These are phyloP conservation scores for Linum trigynum DNA, from an alignment of 345 rosid species.

Conservation along the genomic window DNA sequence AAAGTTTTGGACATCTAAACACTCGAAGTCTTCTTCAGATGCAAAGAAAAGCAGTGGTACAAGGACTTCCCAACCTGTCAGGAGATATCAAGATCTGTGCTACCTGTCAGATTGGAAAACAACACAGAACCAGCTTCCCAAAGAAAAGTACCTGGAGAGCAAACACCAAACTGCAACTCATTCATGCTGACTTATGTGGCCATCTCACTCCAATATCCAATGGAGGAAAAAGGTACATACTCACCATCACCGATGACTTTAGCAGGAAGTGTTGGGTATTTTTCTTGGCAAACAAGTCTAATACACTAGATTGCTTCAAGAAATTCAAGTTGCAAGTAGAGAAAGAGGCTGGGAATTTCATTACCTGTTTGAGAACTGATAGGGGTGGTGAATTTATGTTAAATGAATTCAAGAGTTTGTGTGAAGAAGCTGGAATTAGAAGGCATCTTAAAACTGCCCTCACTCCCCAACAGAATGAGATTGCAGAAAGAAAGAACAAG, in stretches of 20 bases:
- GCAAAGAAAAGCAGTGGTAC: too few relatives aligned
- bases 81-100: too few relatives aligned
- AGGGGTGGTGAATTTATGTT: conserved; percentile 5
- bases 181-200: not conserved
- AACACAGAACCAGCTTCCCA: too few relatives aligned
- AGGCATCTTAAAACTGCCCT: not conserved
- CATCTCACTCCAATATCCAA: not conserved
- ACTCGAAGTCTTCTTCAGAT: too few relatives aligned
- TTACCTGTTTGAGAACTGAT: not conserved
- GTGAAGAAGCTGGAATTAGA: not conserved
- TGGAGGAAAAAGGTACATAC: not conserved
- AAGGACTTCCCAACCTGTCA: too few relatives aligned
- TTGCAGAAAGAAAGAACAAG: not conserved
- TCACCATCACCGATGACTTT: not conserved
- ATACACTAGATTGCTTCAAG: not conserved
- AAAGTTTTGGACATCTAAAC: too few relatives aligned
- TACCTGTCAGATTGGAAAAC: too few relatives aligned
- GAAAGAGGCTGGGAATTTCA: not conserved
- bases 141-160: too few relatives aligned
- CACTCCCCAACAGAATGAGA: not conserved
- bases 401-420: not conserved
- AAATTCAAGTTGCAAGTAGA: not conserved
- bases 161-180: too few relatives aligned
- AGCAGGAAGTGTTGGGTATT: not conserved
- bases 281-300: not conserved